A percentile compares a stretch with the other conserved stretches of the same genome.
Evolutionary conservation across 495 filamentous ascomycete species (phyloP).

Genomic region (Cercophora newfieldiana): DNA sequence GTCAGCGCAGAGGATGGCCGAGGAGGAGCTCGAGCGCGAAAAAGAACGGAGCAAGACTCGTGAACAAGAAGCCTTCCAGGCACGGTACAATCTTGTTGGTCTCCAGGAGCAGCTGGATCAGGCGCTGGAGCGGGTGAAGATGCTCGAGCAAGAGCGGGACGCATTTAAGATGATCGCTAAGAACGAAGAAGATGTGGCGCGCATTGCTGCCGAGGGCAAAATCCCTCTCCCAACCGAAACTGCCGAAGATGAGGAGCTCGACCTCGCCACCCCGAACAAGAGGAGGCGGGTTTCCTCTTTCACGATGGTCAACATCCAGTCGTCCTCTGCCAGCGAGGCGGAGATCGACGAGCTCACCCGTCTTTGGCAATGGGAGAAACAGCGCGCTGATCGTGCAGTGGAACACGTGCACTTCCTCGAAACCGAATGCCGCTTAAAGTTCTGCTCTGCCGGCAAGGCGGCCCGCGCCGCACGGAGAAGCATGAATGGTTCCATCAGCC

Average conservation of each 20-base stretch:
- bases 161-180: slow-evolving; percentile 60
- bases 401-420: slow-evolving; percentile 79
- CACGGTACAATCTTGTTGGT: slow-evolving; percentile 69
- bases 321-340: slow-evolving; percentile 47
- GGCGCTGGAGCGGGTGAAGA: slow-evolving; percentile 59
- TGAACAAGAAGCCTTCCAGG: slow-evolving; percentile 77
- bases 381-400: slow-evolving; percentile 64
- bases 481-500: slow-evolving; percentile 13
- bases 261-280: slow-evolving; percentile 50
- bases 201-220: slow-evolving; percentile 64
- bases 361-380: slow-evolving; percentile 65
- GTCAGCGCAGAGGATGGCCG: slow-evolving; percentile 42
- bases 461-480: slow-evolving; percentile 25
- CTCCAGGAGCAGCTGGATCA: slow-evolving; percentile 73
- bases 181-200: slow-evolving; percentile 58
- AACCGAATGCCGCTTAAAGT: slow-evolving; percentile 73
- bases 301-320: slow-evolving; percentile 39
- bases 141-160: slow-evolving; percentile 71
- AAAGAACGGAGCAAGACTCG: slow-evolving; percentile 50
- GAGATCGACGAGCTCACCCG: slow-evolving; percentile 60
- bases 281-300: slow-evolving; percentile 37
- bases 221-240: slow-evolving; percentile 52
- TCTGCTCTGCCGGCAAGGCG: slow-evolving; percentile 59
- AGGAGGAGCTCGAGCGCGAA: slow-evolving; percentile 57
- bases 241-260: slow-evolving; percentile 43